Conservation (phyloP, 1,139 yeast genomes). For the Eremothecium gossypii region DNA sequence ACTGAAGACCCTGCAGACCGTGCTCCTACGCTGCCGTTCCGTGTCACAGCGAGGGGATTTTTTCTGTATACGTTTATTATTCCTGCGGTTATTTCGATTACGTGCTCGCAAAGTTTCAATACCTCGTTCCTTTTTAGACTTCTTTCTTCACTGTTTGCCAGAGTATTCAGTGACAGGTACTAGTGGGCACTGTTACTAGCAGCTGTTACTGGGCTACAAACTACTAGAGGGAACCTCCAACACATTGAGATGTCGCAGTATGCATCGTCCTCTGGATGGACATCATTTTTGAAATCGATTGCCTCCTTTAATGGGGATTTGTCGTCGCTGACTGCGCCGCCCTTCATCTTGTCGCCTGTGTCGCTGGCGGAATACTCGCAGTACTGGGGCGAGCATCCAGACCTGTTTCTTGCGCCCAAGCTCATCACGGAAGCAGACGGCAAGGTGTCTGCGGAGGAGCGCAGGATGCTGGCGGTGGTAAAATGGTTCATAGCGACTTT, state of each 20-base stretch:
- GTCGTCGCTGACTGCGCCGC: constrained; percentile 92
- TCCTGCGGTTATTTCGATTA: too few relatives aligned
- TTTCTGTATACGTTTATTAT: too few relatives aligned
- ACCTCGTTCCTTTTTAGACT: too few relatives aligned
- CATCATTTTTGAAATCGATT: constrained; percentile 79
- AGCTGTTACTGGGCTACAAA: too few relatives aligned
- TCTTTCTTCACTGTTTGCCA: too few relatives aligned
- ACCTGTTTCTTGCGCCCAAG: constrained; percentile 65
- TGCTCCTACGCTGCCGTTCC: too few relatives aligned
- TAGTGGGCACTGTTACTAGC: too few relatives aligned
- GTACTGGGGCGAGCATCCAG: constrained; percentile 89
- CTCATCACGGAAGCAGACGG: constrained; percentile 35
- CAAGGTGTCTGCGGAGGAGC: constrained; percentile 24
- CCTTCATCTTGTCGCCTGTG: constrained; percentile 88
- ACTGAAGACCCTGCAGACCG: too few relatives aligned
- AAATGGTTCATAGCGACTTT: constrained; percentile 88
- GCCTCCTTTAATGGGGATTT: constrained; percentile 93
- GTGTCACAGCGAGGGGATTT: too few relatives aligned
- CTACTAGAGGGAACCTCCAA: too few relatives aligned
- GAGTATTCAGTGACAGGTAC: too few relatives aligned
- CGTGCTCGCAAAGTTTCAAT: too few relatives aligned
- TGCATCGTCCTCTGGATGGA: constrained; percentile 44
- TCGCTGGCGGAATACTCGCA: constrained; percentile 86
- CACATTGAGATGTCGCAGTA: constrained; percentile 21
- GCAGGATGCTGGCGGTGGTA: constrained; percentile 67